Percentiles rank a stretch among this genome's conserved stretches.
These are phyloP conservation scores for Collybia sordida DNA, from an alignment of 768 basidiomycete species.

Conservation along the genomic window DNA sequence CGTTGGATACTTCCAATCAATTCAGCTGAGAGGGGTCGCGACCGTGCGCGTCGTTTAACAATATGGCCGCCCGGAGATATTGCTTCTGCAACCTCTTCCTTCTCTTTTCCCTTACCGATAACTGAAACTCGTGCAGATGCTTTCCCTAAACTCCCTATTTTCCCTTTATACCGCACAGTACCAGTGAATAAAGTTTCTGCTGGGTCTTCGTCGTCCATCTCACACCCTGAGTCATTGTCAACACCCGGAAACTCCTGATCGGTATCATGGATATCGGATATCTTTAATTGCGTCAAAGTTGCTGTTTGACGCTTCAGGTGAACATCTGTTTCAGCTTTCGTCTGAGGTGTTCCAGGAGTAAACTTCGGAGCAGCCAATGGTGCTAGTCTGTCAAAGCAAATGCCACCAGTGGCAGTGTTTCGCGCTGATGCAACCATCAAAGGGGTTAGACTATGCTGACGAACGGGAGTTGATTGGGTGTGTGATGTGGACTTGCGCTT, in stretches of 20 bases:
- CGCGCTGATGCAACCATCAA: conserved; percentile 44
- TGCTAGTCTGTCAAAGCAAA: conserved; percentile 50
- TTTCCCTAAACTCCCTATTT: conserved; percentile 15
- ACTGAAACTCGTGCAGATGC: conserved; percentile 5
- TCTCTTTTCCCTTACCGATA: conserved; percentile 24
- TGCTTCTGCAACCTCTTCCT: conserved; percentile 63
- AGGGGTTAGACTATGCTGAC: conserved; percentile 46
- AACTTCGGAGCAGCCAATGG: conserved; percentile 56
- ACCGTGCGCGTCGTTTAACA: conserved; percentile 71
- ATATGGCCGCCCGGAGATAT: conserved; percentile 79
- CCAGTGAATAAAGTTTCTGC: conserved; percentile 33
- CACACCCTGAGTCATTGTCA: conserved; percentile 53
- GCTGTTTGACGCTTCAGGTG: conserved; percentile 55
- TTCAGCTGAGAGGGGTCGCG: conserved; percentile 69
- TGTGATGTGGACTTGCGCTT: conserved; percentile 64
- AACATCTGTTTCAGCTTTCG: conserved; percentile 54
- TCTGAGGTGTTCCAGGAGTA: conserved; percentile 44
- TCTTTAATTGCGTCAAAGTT: conserved; percentile 59
- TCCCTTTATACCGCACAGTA: conserved; percentile 20
- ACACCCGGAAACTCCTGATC: conserved; percentile 40
- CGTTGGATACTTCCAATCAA: conserved; percentile 50
- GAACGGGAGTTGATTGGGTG: conserved; percentile 53
- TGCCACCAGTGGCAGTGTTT: conserved; percentile 35
- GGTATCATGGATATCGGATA: conserved; percentile 53
- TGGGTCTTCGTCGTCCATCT: conserved; percentile 41